phyloP scores from a whole-genome alignment of 2,329 filamentous ascomycete species.

The Exophiala calicioides region DNA sequence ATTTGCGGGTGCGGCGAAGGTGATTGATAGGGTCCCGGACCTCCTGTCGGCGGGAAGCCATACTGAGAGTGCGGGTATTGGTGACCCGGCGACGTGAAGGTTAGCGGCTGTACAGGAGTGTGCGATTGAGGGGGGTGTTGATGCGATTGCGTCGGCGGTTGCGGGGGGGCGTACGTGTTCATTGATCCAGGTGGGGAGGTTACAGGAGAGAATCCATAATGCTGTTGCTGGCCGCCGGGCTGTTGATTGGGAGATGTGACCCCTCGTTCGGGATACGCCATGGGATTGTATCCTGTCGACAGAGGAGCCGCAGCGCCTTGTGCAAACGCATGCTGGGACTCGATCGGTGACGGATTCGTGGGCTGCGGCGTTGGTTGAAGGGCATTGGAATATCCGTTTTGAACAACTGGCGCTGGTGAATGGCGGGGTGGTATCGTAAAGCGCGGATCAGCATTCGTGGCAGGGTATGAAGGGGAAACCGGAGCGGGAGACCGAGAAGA shows the following conservation, averaged over 20 bases:
- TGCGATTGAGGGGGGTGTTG: constrained; percentile 15
- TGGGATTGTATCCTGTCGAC: constrained; percentile 52
- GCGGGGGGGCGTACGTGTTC: constrained; percentile 21
- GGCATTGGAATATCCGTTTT: constrained; percentile 26
- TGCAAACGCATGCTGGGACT: constrained; percentile 27
- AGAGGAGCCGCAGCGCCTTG: constrained; percentile 45
- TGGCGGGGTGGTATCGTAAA: constrained; percentile 33
- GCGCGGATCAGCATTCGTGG: constrained; percentile 30
- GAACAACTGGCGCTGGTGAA: constrained; percentile 28
- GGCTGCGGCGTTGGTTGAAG: constrained; percentile 17
- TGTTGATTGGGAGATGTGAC: constrained; percentile 25
- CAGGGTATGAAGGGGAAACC: constrained; percentile 26
- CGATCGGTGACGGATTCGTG: constrained; percentile 24
- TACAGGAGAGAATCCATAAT: constrained; percentile 24
- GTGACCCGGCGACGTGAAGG: constrained; percentile 27
- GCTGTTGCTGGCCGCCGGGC: constrained; percentile 14
- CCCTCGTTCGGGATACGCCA: constrained; percentile 45
- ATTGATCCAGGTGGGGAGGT: constrained; percentile 18
- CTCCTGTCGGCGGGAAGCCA: constrained; percentile 37
- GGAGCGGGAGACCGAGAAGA: constrained; percentile 21
- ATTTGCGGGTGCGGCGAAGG: constrained; percentile 26
- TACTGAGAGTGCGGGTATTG: constrained; percentile 25
- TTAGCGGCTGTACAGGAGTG: constrained; percentile 23
- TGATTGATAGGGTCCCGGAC: constrained; percentile 33
- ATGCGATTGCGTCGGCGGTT: constrained; percentile 15